Evolutionary conservation across 1,284 basidiomycete species (phyloP).

Genomic region (Ceraceosorus guamensis): DNA sequence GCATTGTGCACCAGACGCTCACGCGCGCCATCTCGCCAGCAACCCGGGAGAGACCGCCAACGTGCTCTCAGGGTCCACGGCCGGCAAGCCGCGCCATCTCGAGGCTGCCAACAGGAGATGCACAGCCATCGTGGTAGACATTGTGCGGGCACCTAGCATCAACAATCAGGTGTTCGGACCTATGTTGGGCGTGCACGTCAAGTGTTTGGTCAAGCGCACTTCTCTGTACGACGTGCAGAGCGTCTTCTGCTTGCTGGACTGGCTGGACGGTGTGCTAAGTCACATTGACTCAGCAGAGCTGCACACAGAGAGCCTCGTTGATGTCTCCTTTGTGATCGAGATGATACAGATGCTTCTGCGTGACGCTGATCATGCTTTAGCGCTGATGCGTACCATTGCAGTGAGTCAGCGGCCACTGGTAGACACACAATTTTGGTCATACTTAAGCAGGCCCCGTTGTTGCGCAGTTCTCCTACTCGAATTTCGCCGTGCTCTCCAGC

Average conservation of each 20-base stretch:
- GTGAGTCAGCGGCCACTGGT: constrained; percentile 9
- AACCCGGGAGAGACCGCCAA: constrained; percentile 45
- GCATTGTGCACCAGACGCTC: neutral
- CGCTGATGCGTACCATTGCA: constrained; percentile 41
- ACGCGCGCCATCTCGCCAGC: constrained; percentile 6
- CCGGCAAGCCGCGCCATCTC: constrained; percentile 43
- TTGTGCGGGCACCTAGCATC: constrained; percentile 27
- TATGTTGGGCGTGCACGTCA: constrained; percentile 40
- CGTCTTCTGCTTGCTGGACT: constrained; percentile 43
- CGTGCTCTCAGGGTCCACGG: constrained; percentile 38
- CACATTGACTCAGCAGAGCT: constrained; percentile 41
- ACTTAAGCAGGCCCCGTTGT: too few species aligned
- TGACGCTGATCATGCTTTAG: constrained; percentile 41
- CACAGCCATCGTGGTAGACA: constrained; percentile 42
- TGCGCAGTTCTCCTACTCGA: constrained; percentile 34
- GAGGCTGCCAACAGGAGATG: constrained; percentile 42
- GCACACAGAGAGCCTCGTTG: constrained; percentile 24
- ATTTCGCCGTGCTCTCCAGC: constrained; percentile 36
- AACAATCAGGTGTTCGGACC: constrained; percentile 32
- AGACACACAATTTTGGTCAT: neutral
- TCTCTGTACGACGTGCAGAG: constrained; percentile 44
- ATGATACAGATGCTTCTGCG: constrained; percentile 37
- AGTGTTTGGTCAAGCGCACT: constrained; percentile 38
- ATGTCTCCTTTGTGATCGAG: constrained; percentile 37
- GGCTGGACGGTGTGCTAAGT: constrained; percentile 38